Percentiles rank a stretch among this genome's conserved stretches.
Conservation (phyloP, 1,284 basidiomycete species). For the Apiotrichum laibachii region DNA sequence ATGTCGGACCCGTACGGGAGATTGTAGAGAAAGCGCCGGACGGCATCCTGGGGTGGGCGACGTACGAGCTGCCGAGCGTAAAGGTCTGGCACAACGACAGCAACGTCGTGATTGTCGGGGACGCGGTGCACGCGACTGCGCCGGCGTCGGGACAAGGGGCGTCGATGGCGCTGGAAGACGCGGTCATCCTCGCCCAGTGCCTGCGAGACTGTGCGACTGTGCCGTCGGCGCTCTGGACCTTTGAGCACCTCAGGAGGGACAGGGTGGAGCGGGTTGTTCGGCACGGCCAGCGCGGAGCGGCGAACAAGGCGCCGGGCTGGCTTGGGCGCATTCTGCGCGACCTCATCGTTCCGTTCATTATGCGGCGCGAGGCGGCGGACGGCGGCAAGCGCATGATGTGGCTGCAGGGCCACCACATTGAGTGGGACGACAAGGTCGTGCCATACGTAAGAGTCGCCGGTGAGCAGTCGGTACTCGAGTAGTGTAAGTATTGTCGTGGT, state of each 20-base stretch:
- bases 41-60: constrained; percentile 15
- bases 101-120: constrained; percentile 23
- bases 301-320: neutral
- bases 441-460: neutral
- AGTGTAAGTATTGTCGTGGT: too few species aligned
- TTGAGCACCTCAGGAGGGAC: neutral
- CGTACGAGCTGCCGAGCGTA: constrained; percentile 7
- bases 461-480: too few species aligned
- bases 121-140: constrained; percentile 27
- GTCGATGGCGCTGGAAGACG: constrained; percentile 22
- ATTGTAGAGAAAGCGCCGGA: too few species aligned
- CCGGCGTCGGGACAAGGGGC: constrained; percentile 26
- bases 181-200: constrained; percentile 10
- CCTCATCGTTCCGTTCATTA: neutral
- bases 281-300: neutral
- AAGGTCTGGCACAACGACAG: constrained; percentile 12
- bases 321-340: neutral
- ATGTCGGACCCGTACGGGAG: constrained; percentile 1
- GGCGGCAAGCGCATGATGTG: neutral
- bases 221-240: neutral
- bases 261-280: neutral
- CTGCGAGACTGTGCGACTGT: constrained; percentile 1
- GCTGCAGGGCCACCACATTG: constrained; percentile 1
- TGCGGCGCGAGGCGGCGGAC: neutral
- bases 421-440: neutral